phyloP scores from a whole-genome alignment of 1,284 basidiomycete species.

The Ganoderma meredithae region DNA sequence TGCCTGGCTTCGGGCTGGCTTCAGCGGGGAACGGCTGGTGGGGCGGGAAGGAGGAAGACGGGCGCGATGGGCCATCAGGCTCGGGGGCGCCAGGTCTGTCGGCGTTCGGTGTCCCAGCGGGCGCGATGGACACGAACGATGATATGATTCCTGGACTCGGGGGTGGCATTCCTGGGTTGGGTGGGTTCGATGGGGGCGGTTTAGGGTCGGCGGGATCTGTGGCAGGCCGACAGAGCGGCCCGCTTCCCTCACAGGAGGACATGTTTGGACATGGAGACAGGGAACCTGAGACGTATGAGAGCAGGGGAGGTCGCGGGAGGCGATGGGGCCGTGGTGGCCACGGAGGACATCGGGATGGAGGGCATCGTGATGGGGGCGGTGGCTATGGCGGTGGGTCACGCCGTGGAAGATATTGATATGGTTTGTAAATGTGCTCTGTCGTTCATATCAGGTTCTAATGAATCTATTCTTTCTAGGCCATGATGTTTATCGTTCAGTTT shows the following conservation, averaged over 20 bases:
- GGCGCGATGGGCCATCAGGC: slow-evolving; percentile 19
- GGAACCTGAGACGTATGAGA: slow-evolving; percentile 18
- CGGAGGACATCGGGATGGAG: slow-evolving; percentile 7
- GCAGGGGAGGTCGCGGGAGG: slow-evolving; percentile 15
- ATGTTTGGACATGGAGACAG: slow-evolving; percentile 44
- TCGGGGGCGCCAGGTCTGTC: slow-evolving; percentile 21
- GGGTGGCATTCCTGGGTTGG: slow-evolving; percentile 25
- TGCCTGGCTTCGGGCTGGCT: slow-evolving; percentile 56
- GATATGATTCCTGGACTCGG: slow-evolving; percentile 39
- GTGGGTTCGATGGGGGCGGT: slow-evolving; percentile 26
- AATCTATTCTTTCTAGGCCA: background rate
- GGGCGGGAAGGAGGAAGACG: slow-evolving; percentile 32
- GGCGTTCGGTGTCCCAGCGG: slow-evolving; percentile 9
- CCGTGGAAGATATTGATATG: slow-evolving; percentile 19
- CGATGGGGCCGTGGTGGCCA: slow-evolving; percentile 21
- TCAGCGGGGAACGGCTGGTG: slow-evolving; percentile 26
- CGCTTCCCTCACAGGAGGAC: slow-evolving; percentile 51
- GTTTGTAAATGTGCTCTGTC: background rate
- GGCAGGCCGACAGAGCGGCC: slow-evolving; percentile 47
- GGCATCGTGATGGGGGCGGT: slow-evolving; percentile 12
- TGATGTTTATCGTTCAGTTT: background rate
- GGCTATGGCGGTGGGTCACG: slow-evolving; percentile 16
- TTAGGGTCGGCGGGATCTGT: slow-evolving; percentile 23
- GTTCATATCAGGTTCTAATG: background rate
- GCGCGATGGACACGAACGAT: slow-evolving; percentile 24